Evolutionary conservation across 75 land plant genomes (phyloP).

Genomic region (Adiantum capillusveneris): DNA sequence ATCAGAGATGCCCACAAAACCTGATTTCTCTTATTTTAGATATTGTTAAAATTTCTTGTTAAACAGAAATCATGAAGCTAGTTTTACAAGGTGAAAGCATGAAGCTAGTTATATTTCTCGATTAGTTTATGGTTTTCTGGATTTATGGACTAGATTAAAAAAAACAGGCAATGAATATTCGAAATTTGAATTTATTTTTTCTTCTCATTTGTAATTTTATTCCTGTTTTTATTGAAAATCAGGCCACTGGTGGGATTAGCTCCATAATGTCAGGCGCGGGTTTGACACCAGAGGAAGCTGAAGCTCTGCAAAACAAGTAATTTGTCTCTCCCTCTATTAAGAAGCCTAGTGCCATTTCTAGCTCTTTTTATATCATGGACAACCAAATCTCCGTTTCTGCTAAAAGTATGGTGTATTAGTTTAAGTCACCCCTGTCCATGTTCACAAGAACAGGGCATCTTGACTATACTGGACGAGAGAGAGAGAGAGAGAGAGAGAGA

Average conservation of each 20-base stretch:
- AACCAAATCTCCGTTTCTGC: no score
- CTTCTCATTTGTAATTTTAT: background rate
- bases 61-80: background rate
- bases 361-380: no score
- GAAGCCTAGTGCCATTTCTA: no score
- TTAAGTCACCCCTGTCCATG: no score
- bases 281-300: background rate
- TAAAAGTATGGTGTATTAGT: no score
- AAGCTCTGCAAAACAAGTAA: slow-evolving; percentile 4
- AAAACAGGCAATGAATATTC: background rate
- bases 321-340: background rate
- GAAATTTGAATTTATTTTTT: background rate
- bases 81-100: background rate
- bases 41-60: background rate
- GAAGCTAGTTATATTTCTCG: background rate
- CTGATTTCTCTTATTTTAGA: background rate
- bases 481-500: no score
- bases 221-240: background rate
- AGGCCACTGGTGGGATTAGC: background rate
- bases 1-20: background rate
- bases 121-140: no score
- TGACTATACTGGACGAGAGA: no score
- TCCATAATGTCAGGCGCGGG: background rate
- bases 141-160: background rate
- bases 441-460: no score